These are phyloP conservation scores for Hansenula sp. DNA, from an alignment of 1,139 yeast species.

Conservation along the genomic window DNA sequence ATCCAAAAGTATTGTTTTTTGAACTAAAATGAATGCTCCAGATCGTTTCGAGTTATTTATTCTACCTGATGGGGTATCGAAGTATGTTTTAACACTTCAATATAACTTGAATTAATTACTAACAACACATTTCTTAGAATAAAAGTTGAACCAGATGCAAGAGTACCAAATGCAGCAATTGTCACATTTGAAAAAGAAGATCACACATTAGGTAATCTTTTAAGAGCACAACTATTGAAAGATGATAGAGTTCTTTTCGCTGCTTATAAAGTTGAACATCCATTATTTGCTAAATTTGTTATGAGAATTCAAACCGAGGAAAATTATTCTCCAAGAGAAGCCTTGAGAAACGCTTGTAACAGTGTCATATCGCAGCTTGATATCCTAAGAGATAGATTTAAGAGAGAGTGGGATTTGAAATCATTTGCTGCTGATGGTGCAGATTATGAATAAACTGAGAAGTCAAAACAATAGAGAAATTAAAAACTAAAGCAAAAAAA, in stretches of 20 bases:
- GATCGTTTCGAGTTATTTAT: slow-evolving; percentile 95
- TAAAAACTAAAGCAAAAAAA: too few relatives aligned
- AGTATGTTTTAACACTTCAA: too few relatives aligned
- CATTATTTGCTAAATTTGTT: slow-evolving; percentile 89
- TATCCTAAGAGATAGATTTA: slow-evolving; percentile 69
- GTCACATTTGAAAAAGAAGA: slow-evolving; percentile 95
- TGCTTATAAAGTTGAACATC: slow-evolving; percentile 97
- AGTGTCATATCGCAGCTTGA: slow-evolving; percentile 76
- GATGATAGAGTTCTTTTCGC: slow-evolving; percentile 90
- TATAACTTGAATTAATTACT: too few relatives aligned
- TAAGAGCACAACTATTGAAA: slow-evolving; percentile 79
- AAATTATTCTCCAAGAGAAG: slow-evolving; percentile 87
- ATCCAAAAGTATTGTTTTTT: too few relatives aligned
- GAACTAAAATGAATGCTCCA: slow-evolving; percentile 96
- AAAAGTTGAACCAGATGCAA: slow-evolving; percentile 87
- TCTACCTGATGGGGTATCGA: slow-evolving; percentile 95
- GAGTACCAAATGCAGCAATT: slow-evolving; percentile 92
- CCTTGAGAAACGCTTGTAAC: slow-evolving; percentile 85
- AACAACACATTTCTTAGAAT: slow-evolving; percentile 35
- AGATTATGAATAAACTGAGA: neutral
- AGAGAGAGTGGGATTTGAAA: slow-evolving; percentile 90
- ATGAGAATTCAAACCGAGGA: slow-evolving; percentile 95
- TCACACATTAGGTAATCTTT: slow-evolving; percentile 88
- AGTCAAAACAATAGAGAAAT: too few relatives aligned
- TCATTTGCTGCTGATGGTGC: slow-evolving; percentile 61